These are phyloP conservation scores for Coelastrella sp. DNA, from an alignment of 139 green algal species.

Conservation along the genomic window DNA sequence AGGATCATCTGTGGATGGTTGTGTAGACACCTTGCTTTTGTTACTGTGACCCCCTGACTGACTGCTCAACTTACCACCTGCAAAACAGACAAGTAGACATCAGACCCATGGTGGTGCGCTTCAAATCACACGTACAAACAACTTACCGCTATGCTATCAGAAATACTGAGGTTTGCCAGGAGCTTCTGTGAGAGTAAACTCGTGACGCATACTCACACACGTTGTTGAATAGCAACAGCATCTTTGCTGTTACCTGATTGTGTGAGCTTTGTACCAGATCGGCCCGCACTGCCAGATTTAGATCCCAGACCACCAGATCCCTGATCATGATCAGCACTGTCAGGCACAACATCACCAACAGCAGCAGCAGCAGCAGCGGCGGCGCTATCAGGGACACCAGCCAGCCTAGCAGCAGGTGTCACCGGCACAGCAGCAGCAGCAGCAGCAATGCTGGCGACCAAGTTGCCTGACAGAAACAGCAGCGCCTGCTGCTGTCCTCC, in stretches of 20 bases:
- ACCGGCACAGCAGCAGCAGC: background rate
- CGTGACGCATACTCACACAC: background rate
- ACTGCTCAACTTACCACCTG: constrained; percentile 26
- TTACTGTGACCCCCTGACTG: constrained; percentile 23
- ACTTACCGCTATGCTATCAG: too few relatives aligned
- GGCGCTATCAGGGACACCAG: too few relatives aligned
- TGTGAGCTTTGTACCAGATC: background rate
- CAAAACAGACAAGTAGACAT: constrained; percentile 10
- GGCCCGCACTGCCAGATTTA: background rate
- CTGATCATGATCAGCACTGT: too few relatives aligned
- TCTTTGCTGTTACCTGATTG: background rate
- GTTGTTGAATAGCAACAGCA: background rate
- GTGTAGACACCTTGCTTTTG: background rate
- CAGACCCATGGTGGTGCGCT: too few relatives aligned
- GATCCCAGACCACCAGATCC: background rate
- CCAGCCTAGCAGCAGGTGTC: too few relatives aligned
- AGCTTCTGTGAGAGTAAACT: too few relatives aligned
- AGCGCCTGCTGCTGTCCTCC: background rate
- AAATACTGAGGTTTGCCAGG: too few relatives aligned
- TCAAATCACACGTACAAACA: too few relatives aligned
- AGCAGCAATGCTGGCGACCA: background rate
- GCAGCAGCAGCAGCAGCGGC: constrained; percentile 1
- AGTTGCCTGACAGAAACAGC: too few relatives aligned
- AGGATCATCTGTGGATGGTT: constrained; percentile 40
- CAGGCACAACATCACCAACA: background rate